Evolutionary conservation across 2,329 filamentous ascomycete genomes (phyloP), one percentile per base, ranked within the genome.

Genomic region (Fusarium miscanthi): DNA sequence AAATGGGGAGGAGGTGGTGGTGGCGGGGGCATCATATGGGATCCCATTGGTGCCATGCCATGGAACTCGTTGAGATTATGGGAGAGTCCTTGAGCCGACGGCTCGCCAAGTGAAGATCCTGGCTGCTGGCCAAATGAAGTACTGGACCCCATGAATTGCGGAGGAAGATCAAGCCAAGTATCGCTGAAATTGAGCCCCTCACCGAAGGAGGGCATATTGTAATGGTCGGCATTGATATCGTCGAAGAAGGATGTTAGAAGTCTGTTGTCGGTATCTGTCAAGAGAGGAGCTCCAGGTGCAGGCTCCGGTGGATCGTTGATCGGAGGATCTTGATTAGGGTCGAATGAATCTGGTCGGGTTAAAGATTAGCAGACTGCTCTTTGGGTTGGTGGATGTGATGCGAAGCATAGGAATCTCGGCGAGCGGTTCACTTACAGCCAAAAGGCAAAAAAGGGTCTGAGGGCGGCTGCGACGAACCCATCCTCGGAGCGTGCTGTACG

Each of bases 81-180:
- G 46, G 72, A 63, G 21, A 74, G 51, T 27, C 75, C 77, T 30
- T 74, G 76, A 17, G 64, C 51, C 25, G 75, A 46, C 14, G 78
- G 70, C 13, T 78, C 70, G 31, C 68, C 66, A 31, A 78, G 61
- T 21, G 80, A 75, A 11, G 79, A 72, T 41, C 78, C 76, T 19
- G 84, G 81, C 40, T 88, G 87, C 54, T 88, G 86, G 23, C 90
- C 89, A 70, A 88, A 88, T 6, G 89, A 91, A 25, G 90, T 91
- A 2, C 88, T 84, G 17, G 90, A 89, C 56, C 90, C 90, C 82
- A 93, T 88, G 72, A 92, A 90, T 53, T 86, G 86, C 4, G 90
- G 90, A 9, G 90, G 91, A 25, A 92, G 82, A 65, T 89, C 88
- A 51, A 85, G 80, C 88, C 88, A 90, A 61, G 83, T 82, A 43